Evolutionary conservation across 352 stramenopile genomes (phyloP).

Genomic region (Aphanomyces invadans): DNA sequence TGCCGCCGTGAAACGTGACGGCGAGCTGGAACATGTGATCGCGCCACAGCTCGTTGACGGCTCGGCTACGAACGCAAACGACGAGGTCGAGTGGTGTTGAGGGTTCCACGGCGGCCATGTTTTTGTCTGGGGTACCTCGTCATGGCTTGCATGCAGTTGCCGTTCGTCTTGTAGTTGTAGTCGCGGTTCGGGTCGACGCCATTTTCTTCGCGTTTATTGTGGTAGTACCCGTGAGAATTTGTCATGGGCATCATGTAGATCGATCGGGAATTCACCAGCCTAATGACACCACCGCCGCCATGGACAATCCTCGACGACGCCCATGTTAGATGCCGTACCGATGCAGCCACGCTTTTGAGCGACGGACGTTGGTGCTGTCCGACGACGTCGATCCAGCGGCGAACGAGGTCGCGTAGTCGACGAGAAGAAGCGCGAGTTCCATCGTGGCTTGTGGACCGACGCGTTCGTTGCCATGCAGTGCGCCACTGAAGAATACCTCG

Average conservation of each 20-base stretch:
- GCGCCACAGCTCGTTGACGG: slow-evolving; percentile 95
- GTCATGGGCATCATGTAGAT: slow-evolving; percentile 86
- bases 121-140: too few species aligned
- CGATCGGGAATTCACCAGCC: slow-evolving; percentile 82
- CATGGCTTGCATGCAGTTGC: slow-evolving; percentile 93
- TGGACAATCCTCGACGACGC: slow-evolving; percentile 40
- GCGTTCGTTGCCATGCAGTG: slow-evolving; percentile 95
- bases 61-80: slow-evolving; percentile 49
- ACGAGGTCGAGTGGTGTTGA: too few species aligned
- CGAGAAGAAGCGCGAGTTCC: slow-evolving; percentile 84
- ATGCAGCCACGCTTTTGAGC: slow-evolving; percentile 17
- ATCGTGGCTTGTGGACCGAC: slow-evolving; percentile 88
- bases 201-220: slow-evolving; percentile 74
- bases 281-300: slow-evolving; percentile 11
- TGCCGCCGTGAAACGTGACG: slow-evolving; percentile 98
- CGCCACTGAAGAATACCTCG: slow-evolving; percentile 94
- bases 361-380: slow-evolving; percentile 14
- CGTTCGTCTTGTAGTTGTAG: slow-evolving; percentile 92
- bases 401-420: slow-evolving; percentile 45
- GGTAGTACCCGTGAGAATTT: slow-evolving; percentile 91
- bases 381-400: slow-evolving; percentile 13
- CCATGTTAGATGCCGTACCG: too few species aligned
- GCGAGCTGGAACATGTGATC: slow-evolving; percentile 95
- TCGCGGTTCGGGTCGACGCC: slow-evolving; percentile 96
- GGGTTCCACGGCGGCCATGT: too few species aligned